Evolutionary conservation across 2,329 filamentous ascomycete genomes (phyloP).

Genomic region (Pestalotiopsis sp.): DNA sequence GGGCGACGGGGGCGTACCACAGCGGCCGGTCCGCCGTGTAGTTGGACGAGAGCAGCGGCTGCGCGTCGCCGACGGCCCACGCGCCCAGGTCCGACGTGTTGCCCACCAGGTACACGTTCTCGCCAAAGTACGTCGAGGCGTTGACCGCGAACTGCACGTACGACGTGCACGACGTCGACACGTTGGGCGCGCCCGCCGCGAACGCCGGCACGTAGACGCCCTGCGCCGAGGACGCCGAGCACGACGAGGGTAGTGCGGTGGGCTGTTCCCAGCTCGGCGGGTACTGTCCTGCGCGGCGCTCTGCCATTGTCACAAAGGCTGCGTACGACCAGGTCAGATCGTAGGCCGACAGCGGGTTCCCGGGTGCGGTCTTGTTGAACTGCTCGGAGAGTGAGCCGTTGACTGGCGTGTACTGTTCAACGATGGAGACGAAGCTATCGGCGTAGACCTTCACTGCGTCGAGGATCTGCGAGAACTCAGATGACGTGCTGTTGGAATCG

Average conservation of each 20-base stretch:
- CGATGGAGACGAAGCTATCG: constrained; percentile 54
- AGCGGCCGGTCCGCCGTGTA: constrained; percentile 47
- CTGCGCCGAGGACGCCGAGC: constrained; percentile 24
- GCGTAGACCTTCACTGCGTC: constrained; percentile 54
- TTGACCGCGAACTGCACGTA: constrained; percentile 49
- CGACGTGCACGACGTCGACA: constrained; percentile 32
- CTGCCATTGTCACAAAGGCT: constrained; percentile 52
- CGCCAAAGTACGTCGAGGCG: constrained; percentile 48
- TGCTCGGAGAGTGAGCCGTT: constrained; percentile 53
- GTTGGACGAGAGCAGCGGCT: constrained; percentile 40
- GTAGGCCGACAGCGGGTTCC: constrained; percentile 43
- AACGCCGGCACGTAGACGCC: constrained; percentile 37
- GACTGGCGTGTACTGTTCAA: constrained; percentile 48
- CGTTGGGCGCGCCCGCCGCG: constrained; percentile 37
- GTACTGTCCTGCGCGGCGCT: constrained; percentile 40
- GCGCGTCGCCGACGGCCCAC: constrained; percentile 43
- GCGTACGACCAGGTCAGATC: constrained; percentile 76
- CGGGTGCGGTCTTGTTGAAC: constrained; percentile 43
- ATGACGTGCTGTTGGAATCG: constrained; percentile 33
- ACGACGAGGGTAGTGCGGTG: constrained; percentile 29
- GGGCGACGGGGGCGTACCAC: constrained; percentile 44
- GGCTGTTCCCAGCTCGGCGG: constrained; percentile 30
- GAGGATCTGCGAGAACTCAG: constrained; percentile 44
- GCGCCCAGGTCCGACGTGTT: constrained; percentile 43
- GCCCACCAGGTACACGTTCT: constrained; percentile 49